Base-by-base conservation (phyloP, 345 rosid species). In the Luvunga scandens region DNA sequence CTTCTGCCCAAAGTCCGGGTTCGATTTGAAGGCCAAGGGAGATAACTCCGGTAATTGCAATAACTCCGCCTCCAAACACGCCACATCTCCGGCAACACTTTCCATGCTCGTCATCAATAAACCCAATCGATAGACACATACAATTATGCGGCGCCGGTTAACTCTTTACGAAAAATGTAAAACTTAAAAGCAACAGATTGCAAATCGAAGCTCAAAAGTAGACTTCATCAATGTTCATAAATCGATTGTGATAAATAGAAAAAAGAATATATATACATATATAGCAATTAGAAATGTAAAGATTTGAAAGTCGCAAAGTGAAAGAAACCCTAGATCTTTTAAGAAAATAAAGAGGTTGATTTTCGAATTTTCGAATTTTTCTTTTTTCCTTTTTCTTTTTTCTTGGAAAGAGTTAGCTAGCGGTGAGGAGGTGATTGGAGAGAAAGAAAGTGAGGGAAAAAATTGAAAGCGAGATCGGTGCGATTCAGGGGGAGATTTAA, bases 11-110 rank as follows among this genome's bases (percentile, higher is more conserved):
- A 94, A 92, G 74, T 84, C 89, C 16, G 97, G 92, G 78, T 89
- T 87, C 24, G 97, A 89, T 86, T 92, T 91, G 62, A 96, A 84
- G 21, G 87, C 90, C 69, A 85, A 75, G 0, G 99, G 91, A 66
- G 99, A 83, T 82, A 95, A 82, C 87, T 96, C 98, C 61, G 76
- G 92, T 2, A 96, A 87, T 89, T 91, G 98, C 81, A 96, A 84
- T 78, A 92, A 75, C 82, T 96, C 99, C 74, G 94, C 88, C 56
- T 95, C 97, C 73, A 95, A 72, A 81, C 79, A 84, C 72, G 90
- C 83, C 88, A 88, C 85, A 63, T 91, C 99, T 78, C 86, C 88
- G 28, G 82, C 78, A 76, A 73, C 78, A 13, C 84, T 36, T 59
- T 86, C 92, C 90, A 87, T 83, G 76, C 80, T 84, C 50, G 50